These are phyloP conservation scores for Glycine latifolia DNA, from an alignment of 306 rosid genomes.

Conservation along the genomic window DNA sequence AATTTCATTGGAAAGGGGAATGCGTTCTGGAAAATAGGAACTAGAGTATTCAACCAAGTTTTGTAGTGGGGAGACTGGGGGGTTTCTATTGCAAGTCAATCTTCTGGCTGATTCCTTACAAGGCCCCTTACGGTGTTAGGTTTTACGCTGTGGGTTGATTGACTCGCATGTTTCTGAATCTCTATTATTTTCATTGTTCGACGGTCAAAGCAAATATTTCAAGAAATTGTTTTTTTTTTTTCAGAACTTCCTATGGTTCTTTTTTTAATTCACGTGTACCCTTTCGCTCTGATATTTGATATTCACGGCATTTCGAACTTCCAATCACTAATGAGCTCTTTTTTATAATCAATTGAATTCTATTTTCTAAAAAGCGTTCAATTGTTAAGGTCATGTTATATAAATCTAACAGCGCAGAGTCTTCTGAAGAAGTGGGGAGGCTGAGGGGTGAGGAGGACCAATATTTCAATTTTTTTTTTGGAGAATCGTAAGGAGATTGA, in stretches of 20 bases:
- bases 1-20: conserved; percentile 51
- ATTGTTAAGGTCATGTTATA: too few species aligned
- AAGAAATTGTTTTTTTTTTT: neutral
- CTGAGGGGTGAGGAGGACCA: neutral
- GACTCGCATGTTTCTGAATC: conserved; percentile 7
- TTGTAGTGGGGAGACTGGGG: conserved; percentile 14
- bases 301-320: neutral
- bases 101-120: neutral
- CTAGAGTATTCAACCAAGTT: conserved; percentile 44
- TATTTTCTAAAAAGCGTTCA: neutral
- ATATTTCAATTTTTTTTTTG: neutral
- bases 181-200: conserved; percentile 10
- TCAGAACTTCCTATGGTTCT: neutral
- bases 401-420: neutral
- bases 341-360: neutral
- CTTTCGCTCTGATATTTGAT: neutral
- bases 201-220: neutral
- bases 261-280: neutral
- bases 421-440: neutral
- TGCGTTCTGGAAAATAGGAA: conserved; percentile 49
- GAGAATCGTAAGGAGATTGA: neutral
- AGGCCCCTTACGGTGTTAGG: neutral
- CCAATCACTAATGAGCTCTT: too few species aligned
- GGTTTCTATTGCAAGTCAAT: neutral
- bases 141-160: neutral